Evolutionary conservation across 148 eudicot genomes (phyloP).

Genomic region (Linanthus parryae): DNA sequence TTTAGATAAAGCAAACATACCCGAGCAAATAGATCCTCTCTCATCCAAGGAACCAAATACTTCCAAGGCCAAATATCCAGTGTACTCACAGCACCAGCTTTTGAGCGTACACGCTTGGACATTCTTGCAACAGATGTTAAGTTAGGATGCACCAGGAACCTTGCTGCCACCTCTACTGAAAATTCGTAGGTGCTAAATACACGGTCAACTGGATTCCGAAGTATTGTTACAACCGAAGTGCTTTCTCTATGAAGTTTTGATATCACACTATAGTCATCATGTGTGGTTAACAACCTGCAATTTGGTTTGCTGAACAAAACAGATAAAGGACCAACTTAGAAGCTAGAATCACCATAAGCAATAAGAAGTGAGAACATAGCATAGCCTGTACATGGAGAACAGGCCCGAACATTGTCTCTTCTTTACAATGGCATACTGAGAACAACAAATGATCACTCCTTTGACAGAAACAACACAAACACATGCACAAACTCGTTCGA

Average conservation of each 20-base stretch:
- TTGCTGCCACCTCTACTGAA: constrained; percentile 89
- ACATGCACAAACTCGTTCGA: too few relatives aligned
- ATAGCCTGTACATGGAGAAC: too few relatives aligned
- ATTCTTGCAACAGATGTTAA: constrained; percentile 59
- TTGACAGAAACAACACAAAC: too few relatives aligned
- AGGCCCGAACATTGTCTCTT: too few relatives aligned
- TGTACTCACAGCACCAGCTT: constrained; percentile 51
- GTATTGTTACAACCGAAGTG: constrained; percentile 89
- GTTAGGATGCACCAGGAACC: constrained; percentile 89
- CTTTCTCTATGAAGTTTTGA: constrained; percentile 68
- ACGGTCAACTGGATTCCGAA: constrained; percentile 88
- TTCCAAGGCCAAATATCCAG: constrained; percentile 99
- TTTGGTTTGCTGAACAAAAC: constrained; percentile 56
- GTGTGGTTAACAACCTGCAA: constrained; percentile 79
- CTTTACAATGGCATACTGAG: too few relatives aligned
- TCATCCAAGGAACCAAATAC: constrained; percentile 98
- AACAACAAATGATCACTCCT: too few relatives aligned
- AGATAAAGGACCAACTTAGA: constrained; percentile 2
- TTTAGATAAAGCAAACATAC: constrained; percentile 55
- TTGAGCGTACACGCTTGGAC: constrained; percentile 48
- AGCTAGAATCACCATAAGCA: neutral
- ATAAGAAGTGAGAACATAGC: too few relatives aligned
- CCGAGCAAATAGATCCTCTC: constrained; percentile 88
- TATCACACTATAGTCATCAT: constrained; percentile 96
- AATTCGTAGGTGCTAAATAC: constrained; percentile 93